Percentiles rank a stretch among this genome's conserved stretches.
These are phyloP conservation scores for Punica granatum DNA, from an alignment of 345 rosid genomes.

Conservation along the genomic window DNA sequence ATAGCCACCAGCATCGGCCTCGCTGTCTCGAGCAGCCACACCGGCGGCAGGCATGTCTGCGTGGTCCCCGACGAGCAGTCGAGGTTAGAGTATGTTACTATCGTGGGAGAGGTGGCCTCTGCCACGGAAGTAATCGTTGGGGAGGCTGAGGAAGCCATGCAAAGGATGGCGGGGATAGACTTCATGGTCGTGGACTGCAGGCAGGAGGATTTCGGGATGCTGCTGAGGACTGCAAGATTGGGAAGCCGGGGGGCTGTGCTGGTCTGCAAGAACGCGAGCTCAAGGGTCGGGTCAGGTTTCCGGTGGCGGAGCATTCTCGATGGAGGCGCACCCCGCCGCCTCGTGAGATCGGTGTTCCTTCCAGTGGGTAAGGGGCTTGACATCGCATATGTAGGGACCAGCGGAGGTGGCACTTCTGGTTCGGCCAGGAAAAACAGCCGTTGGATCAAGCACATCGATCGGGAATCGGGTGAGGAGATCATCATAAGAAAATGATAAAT, in stretches of 20 bases:
- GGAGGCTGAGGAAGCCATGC: constrained; percentile 52
- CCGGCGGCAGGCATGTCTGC: constrained; percentile 73
- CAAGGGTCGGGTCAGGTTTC: constrained; percentile 31
- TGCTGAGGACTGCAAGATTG: constrained; percentile 54
- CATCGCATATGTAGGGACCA: constrained; percentile 52
- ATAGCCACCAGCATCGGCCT: constrained; percentile 68
- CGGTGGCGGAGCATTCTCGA: constrained; percentile 50
- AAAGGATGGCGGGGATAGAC: constrained; percentile 43
- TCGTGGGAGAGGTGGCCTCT: constrained; percentile 28
- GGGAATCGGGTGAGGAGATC: constrained; percentile 69
- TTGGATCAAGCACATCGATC: constrained; percentile 73
- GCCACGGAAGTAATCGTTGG: constrained; percentile 37
- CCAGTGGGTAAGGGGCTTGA: constrained; percentile 82
- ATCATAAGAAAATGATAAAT: constrained; percentile 31
- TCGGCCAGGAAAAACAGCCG: constrained; percentile 34
- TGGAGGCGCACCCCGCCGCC: constrained; percentile 38
- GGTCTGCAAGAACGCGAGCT: constrained; percentile 64
- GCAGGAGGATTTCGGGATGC: constrained; percentile 44
- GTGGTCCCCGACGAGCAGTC: constrained; percentile 68
- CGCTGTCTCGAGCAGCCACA: constrained; percentile 59
- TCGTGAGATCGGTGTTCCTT: constrained; percentile 51
- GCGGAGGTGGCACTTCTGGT: constrained; percentile 18
- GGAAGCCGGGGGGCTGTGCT: constrained; percentile 64
- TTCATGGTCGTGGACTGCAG: constrained; percentile 73
- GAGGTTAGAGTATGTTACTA: constrained; percentile 36